Evolutionary conservation across 768 basidiomycete species (phyloP).

Genomic region (Boletus edulis): DNA sequence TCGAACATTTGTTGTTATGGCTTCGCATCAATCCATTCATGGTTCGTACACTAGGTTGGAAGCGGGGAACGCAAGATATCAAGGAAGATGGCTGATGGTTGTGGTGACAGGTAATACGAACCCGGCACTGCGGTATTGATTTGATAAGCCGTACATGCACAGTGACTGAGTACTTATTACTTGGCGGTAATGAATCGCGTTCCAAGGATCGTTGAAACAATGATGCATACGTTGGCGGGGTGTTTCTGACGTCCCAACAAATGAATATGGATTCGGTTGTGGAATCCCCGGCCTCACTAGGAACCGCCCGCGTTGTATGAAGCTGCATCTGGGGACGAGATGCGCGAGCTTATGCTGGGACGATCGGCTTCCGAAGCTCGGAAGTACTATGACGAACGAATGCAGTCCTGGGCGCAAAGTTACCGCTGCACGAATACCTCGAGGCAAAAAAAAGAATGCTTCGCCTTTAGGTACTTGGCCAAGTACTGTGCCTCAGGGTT

Average conservation of each 20-base stretch:
- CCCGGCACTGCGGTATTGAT: no score
- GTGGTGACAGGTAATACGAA: no score
- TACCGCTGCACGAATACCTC: slow-evolving; percentile 32
- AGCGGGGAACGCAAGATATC: no score
- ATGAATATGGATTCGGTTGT: slow-evolving; percentile 28
- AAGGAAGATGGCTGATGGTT: no score
- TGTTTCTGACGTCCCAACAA: slow-evolving; percentile 16
- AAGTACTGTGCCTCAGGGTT: slow-evolving; percentile 33
- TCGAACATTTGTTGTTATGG: no score
- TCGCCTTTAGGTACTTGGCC: slow-evolving; percentile 30
- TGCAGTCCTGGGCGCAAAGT: slow-evolving; percentile 27
- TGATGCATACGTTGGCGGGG: slow-evolving; percentile 29
- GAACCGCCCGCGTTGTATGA: slow-evolving; percentile 17
- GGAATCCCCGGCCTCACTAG: slow-evolving; percentile 20
- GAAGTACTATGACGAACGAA: slow-evolving; percentile 29
- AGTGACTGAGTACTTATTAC: no score
- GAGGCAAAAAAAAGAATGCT: slow-evolving; percentile 25
- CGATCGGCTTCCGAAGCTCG: slow-evolving; percentile 27
- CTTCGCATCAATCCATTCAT: no score
- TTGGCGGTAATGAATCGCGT: no score
- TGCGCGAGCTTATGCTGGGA: slow-evolving; percentile 20
- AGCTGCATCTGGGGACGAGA: slow-evolving; percentile 11
- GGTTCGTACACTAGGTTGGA: no score
- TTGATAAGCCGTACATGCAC: no score
- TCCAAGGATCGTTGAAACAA: no score